Evolutionary conservation across 768 basidiomycete species (phyloP).

Genomic region (Dioszegia hungarica): DNA sequence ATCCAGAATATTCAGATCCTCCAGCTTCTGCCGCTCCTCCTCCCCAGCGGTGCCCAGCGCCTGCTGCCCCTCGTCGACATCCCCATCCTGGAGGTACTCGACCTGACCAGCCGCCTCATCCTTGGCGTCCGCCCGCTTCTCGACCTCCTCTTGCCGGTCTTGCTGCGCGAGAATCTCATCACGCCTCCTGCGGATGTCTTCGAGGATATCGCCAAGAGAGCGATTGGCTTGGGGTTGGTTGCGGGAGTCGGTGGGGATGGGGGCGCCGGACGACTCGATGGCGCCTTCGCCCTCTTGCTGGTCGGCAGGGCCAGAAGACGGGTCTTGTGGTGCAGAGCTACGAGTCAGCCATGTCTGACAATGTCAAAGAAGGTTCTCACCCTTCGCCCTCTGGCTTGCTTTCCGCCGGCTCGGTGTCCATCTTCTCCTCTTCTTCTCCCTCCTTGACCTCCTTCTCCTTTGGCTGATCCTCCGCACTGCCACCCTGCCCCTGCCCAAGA

Average conservation of each 20-base stretch:
- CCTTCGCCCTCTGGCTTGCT: conserved; percentile 32
- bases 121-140: conserved; percentile 17
- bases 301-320: conserved; percentile 23
- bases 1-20: conserved; percentile 72
- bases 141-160: conserved; percentile 45
- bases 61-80: conserved; percentile 66
- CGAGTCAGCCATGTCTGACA: conserved; percentile 6
- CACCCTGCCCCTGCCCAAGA: conserved; percentile 25
- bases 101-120: conserved; percentile 51
- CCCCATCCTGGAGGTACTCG: conserved; percentile 65
- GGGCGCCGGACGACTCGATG: conserved; percentile 32
- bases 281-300: conserved; percentile 49
- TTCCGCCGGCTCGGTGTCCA: conserved; percentile 42
- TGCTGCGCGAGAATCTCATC: conserved; percentile 62
- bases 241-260: conserved; percentile 24
- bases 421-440: conserved; percentile 39
- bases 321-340: conserved; percentile 31
- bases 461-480: conserved; percentile 34
- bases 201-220: conserved; percentile 74
- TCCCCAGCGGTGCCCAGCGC: conserved; percentile 81
- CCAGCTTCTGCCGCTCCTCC: conserved; percentile 73
- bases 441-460: conserved; percentile 50
- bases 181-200: conserved; percentile 75
- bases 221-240: conserved; percentile 53
- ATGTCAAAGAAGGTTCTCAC: conserved; percentile 15